These are phyloP conservation scores for Fremontodendron californicum DNA, from an alignment of 345 rosid genomes.

Conservation along the genomic window DNA sequence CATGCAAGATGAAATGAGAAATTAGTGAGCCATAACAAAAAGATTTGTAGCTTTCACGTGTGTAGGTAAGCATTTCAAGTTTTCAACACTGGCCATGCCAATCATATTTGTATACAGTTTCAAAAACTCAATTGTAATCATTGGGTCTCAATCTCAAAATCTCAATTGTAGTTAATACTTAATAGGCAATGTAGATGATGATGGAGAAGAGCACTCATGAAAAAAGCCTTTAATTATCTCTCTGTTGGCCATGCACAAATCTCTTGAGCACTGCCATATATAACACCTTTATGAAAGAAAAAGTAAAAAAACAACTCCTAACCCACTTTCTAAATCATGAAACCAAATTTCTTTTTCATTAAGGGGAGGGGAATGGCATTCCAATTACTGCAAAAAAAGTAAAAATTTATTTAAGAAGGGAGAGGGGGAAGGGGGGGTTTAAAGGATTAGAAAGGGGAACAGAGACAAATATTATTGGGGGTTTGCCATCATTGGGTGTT, in stretches of 20 bases:
- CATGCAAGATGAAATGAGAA: neutral
- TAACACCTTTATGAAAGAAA: neutral
- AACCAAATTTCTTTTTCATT: neutral
- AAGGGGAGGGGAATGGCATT: slow-evolving; percentile 1
- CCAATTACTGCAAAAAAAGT: slow-evolving; percentile 3
- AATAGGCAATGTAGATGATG: neutral
- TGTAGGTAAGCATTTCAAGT: too few relatives aligned
- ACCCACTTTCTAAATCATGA: slow-evolving; percentile 13
- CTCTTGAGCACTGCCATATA: slow-evolving; percentile 11
- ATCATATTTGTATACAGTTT: too few relatives aligned
- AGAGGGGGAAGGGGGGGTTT: too few relatives aligned
- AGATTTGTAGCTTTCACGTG: slow-evolving; percentile 5
- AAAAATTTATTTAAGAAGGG: neutral
- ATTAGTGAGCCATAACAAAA: neutral
- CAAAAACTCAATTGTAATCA: too few relatives aligned
- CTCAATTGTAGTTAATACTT: too few relatives aligned
- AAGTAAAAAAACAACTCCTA: too few relatives aligned
- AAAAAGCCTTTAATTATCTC: neutral
- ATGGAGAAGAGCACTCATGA: slow-evolving; percentile 3
- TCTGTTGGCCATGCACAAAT: neutral
- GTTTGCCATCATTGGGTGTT: slow-evolving; percentile 12
- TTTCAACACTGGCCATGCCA: too few relatives aligned
- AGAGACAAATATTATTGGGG: slow-evolving; percentile 3
- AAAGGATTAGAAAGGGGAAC: neutral
- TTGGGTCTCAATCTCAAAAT: too few relatives aligned